Evolutionary conservation across 768 basidiomycete species (phyloP), one percentile per base, ranked within the genome.

Genomic region (Mrakia blollopis): DNA sequence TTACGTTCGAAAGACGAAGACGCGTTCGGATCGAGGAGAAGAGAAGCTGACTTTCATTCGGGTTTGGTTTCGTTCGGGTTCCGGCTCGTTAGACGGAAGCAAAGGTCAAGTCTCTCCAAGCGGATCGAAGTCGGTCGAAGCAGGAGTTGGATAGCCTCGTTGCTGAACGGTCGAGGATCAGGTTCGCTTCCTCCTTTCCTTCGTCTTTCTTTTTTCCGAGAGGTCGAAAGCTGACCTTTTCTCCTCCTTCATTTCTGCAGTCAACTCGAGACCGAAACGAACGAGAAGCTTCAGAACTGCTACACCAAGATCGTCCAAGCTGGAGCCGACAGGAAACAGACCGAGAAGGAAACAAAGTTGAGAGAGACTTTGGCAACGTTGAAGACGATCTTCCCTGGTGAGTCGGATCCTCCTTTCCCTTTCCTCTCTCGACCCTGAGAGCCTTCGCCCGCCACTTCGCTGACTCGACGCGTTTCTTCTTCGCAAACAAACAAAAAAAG

Each of bases 321-420:
- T 0, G 92, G 93, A 39, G 90, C 92, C 0, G 95, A 98, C 81
- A 91, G 86, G 83, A 89, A 89, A 65, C 93, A 97, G 83, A 90
- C 90, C 0, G 93, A 98, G 81, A 87, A 90, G 32, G 95, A 98
- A 80, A 86, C 84, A 8, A 90, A 87, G 81, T 85, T 96, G 76
- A 96, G 94, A 82, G 95, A 98, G 82, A 93, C 91, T 0, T 85
- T 98, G 39, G 85, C 89, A 0, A 92, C 87, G 80, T 83, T 99
- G 76, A 94, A 95, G 81, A 87, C 92, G 0, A 89, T 96, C 54
- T 98, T 98, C 85, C 92, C 93, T 61, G 93, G 93, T 91, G 68
- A 50, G 78, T 54, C 54, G n/a, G 16, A n/a, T n/a, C 11, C 5
- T 9, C 44, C 14, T 41, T 41, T 41, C 14, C 44, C 11, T 44